These are phyloP conservation scores for Phytophthora nicotianae DNA, from an alignment of 352 stramenopile species.

Conservation along the genomic window DNA sequence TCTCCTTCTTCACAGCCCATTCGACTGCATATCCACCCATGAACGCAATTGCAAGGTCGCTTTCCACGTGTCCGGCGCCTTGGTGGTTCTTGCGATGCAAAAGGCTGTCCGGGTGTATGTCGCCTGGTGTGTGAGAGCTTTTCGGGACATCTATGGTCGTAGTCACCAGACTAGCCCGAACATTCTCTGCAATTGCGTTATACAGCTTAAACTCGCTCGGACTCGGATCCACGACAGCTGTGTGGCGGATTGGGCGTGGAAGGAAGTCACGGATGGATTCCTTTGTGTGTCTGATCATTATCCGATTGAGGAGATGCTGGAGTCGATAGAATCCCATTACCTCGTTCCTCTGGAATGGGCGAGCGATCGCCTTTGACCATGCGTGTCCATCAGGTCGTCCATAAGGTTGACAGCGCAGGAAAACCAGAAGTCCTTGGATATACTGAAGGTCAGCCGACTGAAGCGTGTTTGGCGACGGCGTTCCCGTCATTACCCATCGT, in stretches of 20 bases:
- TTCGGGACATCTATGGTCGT: slow-evolving; percentile 65
- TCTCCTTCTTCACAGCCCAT: slow-evolving; percentile 26
- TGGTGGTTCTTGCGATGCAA: slow-evolving; percentile 63
- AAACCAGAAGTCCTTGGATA: slow-evolving; percentile 89
- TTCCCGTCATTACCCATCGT: slow-evolving; percentile 96
- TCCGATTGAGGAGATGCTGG: slow-evolving; percentile 74
- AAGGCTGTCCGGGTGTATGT: slow-evolving; percentile 58
- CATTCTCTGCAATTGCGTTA: slow-evolving; percentile 55
- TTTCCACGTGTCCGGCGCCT: slow-evolving; percentile 44
- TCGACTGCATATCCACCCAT: slow-evolving; percentile 47
- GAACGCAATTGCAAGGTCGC: slow-evolving; percentile 49
- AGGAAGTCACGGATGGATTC: slow-evolving; percentile 71
- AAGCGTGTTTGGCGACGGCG: slow-evolving; percentile 90
- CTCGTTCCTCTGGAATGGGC: slow-evolving; percentile 66
- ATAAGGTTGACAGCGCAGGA: slow-evolving; percentile 88
- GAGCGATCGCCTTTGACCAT: slow-evolving; percentile 70
- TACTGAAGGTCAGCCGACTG: slow-evolving; percentile 85
- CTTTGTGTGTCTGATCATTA: slow-evolving; percentile 96
- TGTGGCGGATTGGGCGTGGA: slow-evolving; percentile 46
- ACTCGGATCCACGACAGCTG: slow-evolving; percentile 56
- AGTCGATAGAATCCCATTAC: slow-evolving; percentile 65
- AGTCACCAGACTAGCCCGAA: slow-evolving; percentile 59
- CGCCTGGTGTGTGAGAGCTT: neutral
- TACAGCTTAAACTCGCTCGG: slow-evolving; percentile 65
- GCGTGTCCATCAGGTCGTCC: slow-evolving; percentile 65